Percentiles rank a stretch among this genome's conserved stretches.
Evolutionary conservation across 441 rosid genomes (phyloP).

Genomic region (Croton laevigatus): DNA sequence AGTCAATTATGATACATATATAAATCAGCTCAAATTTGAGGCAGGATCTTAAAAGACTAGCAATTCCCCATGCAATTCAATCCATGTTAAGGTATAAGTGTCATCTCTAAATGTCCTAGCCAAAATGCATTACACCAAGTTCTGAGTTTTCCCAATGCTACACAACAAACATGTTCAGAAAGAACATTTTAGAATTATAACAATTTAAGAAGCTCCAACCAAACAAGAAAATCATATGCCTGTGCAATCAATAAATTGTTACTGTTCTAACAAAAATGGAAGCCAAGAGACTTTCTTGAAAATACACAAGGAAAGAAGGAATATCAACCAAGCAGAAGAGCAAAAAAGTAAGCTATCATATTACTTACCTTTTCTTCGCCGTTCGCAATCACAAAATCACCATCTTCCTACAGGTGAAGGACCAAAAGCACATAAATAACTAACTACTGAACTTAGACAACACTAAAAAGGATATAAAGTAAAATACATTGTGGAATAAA

Average conservation of each 20-base stretch:
- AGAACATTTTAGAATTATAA: neutral
- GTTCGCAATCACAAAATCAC: constrained; percentile 66
- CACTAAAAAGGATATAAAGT: neutral
- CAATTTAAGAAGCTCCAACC: neutral
- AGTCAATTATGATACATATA: neutral
- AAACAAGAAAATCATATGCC: neutral
- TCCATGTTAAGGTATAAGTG: neutral
- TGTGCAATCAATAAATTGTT: neutral
- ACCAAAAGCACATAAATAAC: constrained; percentile 12
- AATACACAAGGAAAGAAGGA: neutral
- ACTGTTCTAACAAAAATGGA: neutral
- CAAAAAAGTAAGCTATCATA: constrained; percentile 22
- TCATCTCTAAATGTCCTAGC: neutral
- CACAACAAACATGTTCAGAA: neutral
- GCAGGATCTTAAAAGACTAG: neutral
- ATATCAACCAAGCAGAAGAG: neutral
- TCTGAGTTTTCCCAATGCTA: neutral
- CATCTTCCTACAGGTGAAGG: constrained; percentile 77
- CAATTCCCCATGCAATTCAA: neutral
- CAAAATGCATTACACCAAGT: neutral
- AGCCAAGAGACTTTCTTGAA: neutral
- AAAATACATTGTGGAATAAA: neutral
- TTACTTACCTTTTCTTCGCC: constrained; percentile 77
- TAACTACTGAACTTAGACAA: constrained; percentile 1
- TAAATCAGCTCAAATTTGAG: neutral